These are phyloP conservation scores for Oryza australiensis DNA, from an alignment of 176 grass and related monocot species.

Conservation along the genomic window DNA sequence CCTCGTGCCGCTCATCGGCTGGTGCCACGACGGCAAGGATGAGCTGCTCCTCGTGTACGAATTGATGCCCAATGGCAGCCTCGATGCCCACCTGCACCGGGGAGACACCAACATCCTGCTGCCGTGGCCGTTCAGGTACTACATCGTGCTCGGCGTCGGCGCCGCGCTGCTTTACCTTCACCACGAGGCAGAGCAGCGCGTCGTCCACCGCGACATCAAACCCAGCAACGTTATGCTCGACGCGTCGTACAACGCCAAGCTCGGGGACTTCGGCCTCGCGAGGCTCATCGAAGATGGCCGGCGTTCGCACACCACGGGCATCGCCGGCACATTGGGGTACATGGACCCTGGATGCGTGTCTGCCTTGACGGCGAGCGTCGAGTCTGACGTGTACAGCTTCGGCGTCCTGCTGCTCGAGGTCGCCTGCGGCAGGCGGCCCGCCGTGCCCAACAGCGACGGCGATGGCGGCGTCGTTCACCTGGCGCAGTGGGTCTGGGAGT, in stretches of 20 bases:
- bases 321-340: constrained; percentile 16
- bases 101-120: neutral
- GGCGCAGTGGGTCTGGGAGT: constrained; percentile 20
- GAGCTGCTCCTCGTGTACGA: constrained; percentile 43
- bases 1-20: constrained; percentile 48
- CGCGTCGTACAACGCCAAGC: neutral
- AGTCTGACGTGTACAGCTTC: constrained; percentile 38
- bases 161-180: constrained; percentile 33
- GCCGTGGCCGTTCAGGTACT: neutral
- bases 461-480: neutral
- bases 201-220: constrained; percentile 36
- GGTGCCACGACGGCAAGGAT: constrained; percentile 32
- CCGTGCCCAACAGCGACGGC: neutral
- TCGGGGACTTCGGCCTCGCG: constrained; percentile 33
- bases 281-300: constrained; percentile 12
- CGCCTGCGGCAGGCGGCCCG: neutral
- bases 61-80: constrained; percentile 60
- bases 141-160: constrained; percentile 4
- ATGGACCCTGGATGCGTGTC: neutral
- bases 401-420: constrained; percentile 14
- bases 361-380: neutral
- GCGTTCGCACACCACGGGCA: neutral
- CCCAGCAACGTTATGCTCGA: constrained; percentile 47
- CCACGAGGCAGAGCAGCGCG: neutral
- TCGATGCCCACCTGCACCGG: constrained; percentile 4